Percentiles rank a stretch among this genome's conserved stretches.
Evolutionary conservation across 306 rosid genomes (phyloP).

Genomic region (Rosa multiflora): DNA sequence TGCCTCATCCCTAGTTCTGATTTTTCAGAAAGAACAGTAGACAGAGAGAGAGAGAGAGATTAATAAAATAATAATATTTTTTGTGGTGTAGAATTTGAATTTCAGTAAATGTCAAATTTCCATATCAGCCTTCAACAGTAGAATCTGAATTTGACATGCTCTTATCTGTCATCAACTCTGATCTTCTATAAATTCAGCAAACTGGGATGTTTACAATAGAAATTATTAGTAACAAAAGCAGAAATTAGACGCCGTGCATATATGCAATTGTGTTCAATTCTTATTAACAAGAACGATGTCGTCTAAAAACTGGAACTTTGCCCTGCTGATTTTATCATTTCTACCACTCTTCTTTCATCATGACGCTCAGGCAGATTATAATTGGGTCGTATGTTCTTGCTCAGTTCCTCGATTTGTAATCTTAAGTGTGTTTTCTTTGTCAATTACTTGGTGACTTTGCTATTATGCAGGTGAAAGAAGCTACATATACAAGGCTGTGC

Average conservation of each 20-base stretch:
- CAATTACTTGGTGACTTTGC: background rate
- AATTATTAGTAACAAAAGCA: background rate
- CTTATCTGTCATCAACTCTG: background rate
- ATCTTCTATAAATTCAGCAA: conserved; percentile 4
- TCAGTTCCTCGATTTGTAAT: background rate
- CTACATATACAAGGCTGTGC: conserved; percentile 51
- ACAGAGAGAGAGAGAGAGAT: too few species aligned
- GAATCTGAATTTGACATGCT: too few species aligned
- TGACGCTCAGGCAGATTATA: background rate
- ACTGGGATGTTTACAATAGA: background rate
- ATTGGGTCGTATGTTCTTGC: background rate
- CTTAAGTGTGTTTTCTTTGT: background rate
- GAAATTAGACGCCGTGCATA: background rate
- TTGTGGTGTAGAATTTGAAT: too few species aligned
- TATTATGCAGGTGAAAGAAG: conserved; percentile 42
- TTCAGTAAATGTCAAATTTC: too few species aligned
- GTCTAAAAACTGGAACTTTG: background rate
- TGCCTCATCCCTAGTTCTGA: too few species aligned
- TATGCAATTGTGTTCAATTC: background rate
- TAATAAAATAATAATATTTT: too few species aligned
- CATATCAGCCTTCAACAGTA: too few species aligned
- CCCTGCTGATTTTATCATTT: conserved; percentile 1
- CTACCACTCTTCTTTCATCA: background rate
- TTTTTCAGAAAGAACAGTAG: too few species aligned
- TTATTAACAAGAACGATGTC: background rate